A percentile compares a stretch with the other conserved stretches of the same genome.
Evolutionary conservation across 306 rosid species (phyloP).

Genomic region (Parietaria judaica): DNA sequence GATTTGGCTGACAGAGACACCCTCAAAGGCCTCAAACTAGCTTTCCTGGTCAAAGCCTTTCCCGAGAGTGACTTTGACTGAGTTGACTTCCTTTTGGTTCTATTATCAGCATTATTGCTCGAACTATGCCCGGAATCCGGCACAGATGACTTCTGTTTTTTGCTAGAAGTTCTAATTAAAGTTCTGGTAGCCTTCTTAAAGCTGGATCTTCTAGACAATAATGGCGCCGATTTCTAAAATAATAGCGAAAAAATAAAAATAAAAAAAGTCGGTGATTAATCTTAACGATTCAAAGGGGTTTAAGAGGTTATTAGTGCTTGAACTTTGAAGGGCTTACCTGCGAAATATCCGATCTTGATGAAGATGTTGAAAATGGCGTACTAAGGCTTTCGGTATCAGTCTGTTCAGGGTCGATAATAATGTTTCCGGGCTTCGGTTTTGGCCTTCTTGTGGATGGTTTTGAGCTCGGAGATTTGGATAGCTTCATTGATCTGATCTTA

Average conservation of each 20-base stretch:
- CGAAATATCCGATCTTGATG: slow-evolving; percentile 27
- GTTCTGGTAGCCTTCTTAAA: slow-evolving; percentile 23
- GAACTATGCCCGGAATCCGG: slow-evolving; percentile 12
- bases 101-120: slow-evolving; percentile 19
- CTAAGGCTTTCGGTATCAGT: slow-evolving; percentile 13
- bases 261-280: background rate
- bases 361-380: slow-evolving; percentile 21
- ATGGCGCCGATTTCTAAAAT: slow-evolving; percentile 36
- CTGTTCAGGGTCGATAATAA: slow-evolving; percentile 11
- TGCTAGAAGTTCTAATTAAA: slow-evolving; percentile 43
- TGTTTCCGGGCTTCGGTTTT: slow-evolving; percentile 26
- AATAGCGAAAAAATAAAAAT: background rate
- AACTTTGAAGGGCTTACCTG: slow-evolving; percentile 38
- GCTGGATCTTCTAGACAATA: slow-evolving; percentile 21
- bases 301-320: background rate
- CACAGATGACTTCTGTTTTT: slow-evolving; percentile 42
- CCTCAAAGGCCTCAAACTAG: slow-evolving; percentile 56
- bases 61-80: slow-evolving; percentile 19
- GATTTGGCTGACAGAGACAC: slow-evolving; percentile 36
- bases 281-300: background rate
- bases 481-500: slow-evolving; percentile 53
- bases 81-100: slow-evolving; percentile 17
- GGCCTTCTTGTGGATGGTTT: slow-evolving; percentile 29
- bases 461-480: slow-evolving; percentile 42
- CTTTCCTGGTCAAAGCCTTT: slow-evolving; percentile 38